Percentiles rank a stretch among this genome's conserved stretches.
phyloP scores from a whole-genome alignment of 768 basidiomycete genomes.

The Boletus sp. region DNA sequence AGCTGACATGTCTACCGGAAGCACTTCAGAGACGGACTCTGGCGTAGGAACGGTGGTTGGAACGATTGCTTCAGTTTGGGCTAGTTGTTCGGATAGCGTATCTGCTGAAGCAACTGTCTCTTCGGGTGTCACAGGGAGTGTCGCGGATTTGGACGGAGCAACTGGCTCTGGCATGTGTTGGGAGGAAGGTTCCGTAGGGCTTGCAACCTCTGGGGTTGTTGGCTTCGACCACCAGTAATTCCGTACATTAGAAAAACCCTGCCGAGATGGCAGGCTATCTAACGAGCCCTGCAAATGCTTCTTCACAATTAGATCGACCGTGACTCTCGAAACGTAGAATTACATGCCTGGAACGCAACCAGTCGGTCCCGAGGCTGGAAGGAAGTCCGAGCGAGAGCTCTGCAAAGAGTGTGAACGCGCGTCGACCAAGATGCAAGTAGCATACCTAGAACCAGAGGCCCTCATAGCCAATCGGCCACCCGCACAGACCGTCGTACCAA shows the following conservation, averaged over 20 bases:
- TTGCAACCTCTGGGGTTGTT: background rate
- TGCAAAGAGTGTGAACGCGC: conserved; percentile 16
- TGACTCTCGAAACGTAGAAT: background rate
- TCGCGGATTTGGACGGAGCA: background rate
- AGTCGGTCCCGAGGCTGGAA: conserved; percentile 10
- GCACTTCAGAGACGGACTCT: conserved; percentile 2
- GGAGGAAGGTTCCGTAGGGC: background rate
- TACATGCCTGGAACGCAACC: conserved; percentile 21
- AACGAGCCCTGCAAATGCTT: conserved; percentile 6
- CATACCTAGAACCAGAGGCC: conserved; percentile 22
- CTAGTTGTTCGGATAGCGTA: background rate
- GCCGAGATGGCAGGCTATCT: conserved; percentile 6
- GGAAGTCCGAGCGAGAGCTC: conserved; percentile 12
- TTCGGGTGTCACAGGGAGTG: background rate
- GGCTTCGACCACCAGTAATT: conserved; percentile 36
- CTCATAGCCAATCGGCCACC: conserved; percentile 26
- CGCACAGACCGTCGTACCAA: conserved; percentile 20
- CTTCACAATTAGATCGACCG: background rate
- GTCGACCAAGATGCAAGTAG: background rate
- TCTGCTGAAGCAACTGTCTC: background rate
- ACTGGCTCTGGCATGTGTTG: conserved; percentile 8
- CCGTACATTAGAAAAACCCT: conserved; percentile 17
- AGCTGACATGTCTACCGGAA: too few species aligned
- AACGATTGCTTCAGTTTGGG: background rate
- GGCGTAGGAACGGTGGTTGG: conserved; percentile 5